phyloP scores from a whole-genome alignment of 495 filamentous ascomycete species.

The Lasiosphaeria ovina region DNA sequence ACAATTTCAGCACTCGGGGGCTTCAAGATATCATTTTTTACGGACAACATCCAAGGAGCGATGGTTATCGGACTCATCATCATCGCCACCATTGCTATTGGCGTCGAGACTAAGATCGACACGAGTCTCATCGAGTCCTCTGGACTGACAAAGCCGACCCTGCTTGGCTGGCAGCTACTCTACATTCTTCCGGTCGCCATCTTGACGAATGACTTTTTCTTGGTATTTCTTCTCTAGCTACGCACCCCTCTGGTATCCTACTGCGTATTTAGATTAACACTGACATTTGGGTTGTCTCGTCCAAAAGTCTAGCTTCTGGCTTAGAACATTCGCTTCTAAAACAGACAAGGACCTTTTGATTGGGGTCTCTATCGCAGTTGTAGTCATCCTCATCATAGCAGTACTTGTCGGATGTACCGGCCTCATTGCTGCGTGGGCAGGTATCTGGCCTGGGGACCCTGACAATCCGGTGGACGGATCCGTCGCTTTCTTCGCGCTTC shows the following conservation, averaged over 20 bases:
- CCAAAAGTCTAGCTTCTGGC: conserved; percentile 64
- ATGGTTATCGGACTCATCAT: conserved; percentile 69
- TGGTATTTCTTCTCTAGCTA: conserved; percentile 28
- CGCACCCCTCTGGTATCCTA: too few species aligned
- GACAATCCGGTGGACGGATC: conserved; percentile 55
- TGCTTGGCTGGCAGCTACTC: conserved; percentile 74
- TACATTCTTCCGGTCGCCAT: conserved; percentile 75
- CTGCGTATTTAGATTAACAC: background rate
- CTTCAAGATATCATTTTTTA: conserved; percentile 74
- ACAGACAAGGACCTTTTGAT: conserved; percentile 73
- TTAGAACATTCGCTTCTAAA: conserved; percentile 75
- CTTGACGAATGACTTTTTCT: conserved; percentile 75
- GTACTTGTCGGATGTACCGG: conserved; percentile 66
- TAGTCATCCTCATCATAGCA: conserved; percentile 60
- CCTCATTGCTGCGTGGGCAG: conserved; percentile 71
- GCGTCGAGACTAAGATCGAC: conserved; percentile 67
- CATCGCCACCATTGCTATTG: conserved; percentile 68
- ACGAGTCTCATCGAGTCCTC: conserved; percentile 60
- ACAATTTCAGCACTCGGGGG: conserved; percentile 61
- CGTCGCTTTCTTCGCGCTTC: conserved; percentile 69
- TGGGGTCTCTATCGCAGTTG: conserved; percentile 61
- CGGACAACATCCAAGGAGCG: conserved; percentile 71
- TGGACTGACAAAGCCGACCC: conserved; percentile 54
- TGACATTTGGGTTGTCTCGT: background rate
- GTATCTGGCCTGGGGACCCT: conserved; percentile 54